phyloP scores from a whole-genome alignment of 176 grass and related monocot genomes.

The Paspalum notatum region DNA sequence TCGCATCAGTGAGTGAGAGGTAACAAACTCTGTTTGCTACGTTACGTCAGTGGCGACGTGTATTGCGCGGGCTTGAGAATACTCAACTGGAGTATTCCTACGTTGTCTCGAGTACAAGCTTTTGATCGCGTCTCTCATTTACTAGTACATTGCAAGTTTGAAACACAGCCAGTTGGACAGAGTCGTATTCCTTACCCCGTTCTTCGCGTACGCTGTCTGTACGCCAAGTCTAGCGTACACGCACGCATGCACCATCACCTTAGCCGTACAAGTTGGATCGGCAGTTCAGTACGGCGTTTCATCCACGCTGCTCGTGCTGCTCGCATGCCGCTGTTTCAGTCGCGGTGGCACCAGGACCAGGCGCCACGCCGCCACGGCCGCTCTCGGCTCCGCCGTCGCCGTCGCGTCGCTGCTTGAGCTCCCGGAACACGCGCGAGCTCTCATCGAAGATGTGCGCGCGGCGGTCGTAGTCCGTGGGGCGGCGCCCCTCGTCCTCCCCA shows the following conservation, averaged over 20 bases:
- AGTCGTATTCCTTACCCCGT: not conserved
- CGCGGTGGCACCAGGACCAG: not conserved
- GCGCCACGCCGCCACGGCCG: not conserved
- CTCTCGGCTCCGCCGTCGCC: not conserved
- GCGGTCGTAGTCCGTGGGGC: slow-evolving; percentile 75
- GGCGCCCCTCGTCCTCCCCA: slow-evolving; percentile 55
- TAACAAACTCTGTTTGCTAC: too few relatives aligned
- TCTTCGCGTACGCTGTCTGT: not conserved
- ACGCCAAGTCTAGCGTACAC: not conserved
- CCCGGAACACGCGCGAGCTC: slow-evolving; percentile 74
- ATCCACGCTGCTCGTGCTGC: not conserved
- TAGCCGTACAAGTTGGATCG: not conserved
- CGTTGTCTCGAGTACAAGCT: not conserved
- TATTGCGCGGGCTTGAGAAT: not conserved
- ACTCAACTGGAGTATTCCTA: not conserved
- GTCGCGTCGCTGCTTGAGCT: slow-evolving; percentile 51
- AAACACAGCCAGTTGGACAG: not conserved
- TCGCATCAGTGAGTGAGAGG: too few relatives aligned
- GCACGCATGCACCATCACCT: not conserved
- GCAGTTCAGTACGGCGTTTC: not conserved
- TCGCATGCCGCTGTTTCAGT: not conserved
- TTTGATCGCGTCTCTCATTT: not conserved
- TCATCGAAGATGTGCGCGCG: slow-evolving; percentile 77
- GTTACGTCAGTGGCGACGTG: not conserved
- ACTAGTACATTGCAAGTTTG: not conserved